Evolutionary conservation across 768 basidiomycete species (phyloP).

Genomic region (Grammothele lineata): DNA sequence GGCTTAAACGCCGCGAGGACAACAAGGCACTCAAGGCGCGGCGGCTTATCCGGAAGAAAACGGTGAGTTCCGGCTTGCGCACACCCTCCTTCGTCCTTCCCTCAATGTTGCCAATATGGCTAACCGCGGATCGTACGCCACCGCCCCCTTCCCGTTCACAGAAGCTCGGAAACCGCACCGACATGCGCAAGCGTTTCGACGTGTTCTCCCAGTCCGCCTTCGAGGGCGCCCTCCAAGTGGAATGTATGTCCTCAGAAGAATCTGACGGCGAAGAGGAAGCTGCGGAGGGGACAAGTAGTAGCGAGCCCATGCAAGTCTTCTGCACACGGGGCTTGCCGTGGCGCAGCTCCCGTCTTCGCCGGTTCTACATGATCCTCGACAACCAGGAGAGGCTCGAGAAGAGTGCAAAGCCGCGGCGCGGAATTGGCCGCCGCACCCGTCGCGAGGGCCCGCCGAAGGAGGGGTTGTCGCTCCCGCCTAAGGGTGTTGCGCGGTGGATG

Average conservation of each 20-base stretch:
- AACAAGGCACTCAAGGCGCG: conserved; percentile 59
- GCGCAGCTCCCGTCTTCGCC: conserved; percentile 62
- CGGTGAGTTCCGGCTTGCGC: conserved; percentile 38
- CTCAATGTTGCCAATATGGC: not conserved
- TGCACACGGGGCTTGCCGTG: conserved; percentile 58
- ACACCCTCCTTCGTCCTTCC: not conserved
- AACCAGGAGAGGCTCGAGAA: conserved; percentile 47
- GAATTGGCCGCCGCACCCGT: conserved; percentile 53
- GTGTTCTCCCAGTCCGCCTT: conserved; percentile 60
- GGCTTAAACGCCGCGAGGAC: conserved; percentile 51
- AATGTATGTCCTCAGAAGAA: conserved; percentile 82
- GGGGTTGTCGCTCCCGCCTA: conserved; percentile 54
- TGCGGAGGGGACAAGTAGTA: conserved; percentile 4
- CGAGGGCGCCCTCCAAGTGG: conserved; percentile 65
- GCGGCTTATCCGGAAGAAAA: conserved; percentile 56
- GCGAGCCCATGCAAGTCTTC: conserved; percentile 35
- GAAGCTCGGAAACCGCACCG: conserved; percentile 68
- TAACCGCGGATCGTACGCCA: not conserved
- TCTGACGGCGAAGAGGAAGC: conserved; percentile 49
- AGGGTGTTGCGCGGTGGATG: conserved; percentile 70
- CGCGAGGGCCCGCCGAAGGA: conserved; percentile 52
- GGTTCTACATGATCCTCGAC: conserved; percentile 60
- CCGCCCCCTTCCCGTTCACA: conserved; percentile 21
- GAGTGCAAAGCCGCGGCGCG: conserved; percentile 47
- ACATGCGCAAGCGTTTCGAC: conserved; percentile 48